Evolutionary conservation across 164 flowering plant genomes (phyloP).

Genomic region (Piper longum): DNA sequence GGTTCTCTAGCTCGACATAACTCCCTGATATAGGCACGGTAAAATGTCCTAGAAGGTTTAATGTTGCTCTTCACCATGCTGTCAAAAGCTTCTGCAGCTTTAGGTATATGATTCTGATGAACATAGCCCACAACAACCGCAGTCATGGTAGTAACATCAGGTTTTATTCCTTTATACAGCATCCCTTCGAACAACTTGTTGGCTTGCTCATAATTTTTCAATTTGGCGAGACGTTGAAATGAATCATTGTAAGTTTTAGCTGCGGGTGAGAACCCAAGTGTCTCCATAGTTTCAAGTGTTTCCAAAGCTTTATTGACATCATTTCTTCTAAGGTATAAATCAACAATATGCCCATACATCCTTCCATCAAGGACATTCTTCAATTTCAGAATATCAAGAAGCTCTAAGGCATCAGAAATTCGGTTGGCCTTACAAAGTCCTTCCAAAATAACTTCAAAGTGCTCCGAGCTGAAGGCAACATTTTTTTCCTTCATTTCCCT

Average conservation of each 20-base stretch:
- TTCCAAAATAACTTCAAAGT: conserved; percentile 41
- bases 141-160: conserved; percentile 44
- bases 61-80: conserved; percentile 45
- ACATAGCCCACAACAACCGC: conserved; percentile 59
- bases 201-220: conserved; percentile 42
- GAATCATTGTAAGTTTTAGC: conserved; percentile 49
- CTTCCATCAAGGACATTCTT: conserved; percentile 22
- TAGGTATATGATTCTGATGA: conserved; percentile 28
- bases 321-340: conserved; percentile 40
- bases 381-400: conserved; percentile 56
- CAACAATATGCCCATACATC: conserved; percentile 41
- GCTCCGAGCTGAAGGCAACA: conserved; percentile 16
- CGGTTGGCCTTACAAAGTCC: conserved; percentile 59
- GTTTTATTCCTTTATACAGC: conserved; percentile 41
- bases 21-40: conserved; percentile 48
- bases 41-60: conserved; percentile 34
- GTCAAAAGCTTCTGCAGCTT: conserved; percentile 50
- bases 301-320: conserved; percentile 44
- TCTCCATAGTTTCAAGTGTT: conserved; percentile 31
- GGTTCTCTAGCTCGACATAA: conserved; percentile 46
- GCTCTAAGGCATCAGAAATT: conserved; percentile 58
- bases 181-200: conserved; percentile 47
- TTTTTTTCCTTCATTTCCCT: conserved; percentile 37
- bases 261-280: conserved; percentile 30
- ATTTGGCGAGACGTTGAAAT: conserved; percentile 49